Evolutionary conservation across 2,329 filamentous ascomycete species (phyloP), one percentile per base, ranked within the genome.

Genomic region (Ophiostoma ips): DNA sequence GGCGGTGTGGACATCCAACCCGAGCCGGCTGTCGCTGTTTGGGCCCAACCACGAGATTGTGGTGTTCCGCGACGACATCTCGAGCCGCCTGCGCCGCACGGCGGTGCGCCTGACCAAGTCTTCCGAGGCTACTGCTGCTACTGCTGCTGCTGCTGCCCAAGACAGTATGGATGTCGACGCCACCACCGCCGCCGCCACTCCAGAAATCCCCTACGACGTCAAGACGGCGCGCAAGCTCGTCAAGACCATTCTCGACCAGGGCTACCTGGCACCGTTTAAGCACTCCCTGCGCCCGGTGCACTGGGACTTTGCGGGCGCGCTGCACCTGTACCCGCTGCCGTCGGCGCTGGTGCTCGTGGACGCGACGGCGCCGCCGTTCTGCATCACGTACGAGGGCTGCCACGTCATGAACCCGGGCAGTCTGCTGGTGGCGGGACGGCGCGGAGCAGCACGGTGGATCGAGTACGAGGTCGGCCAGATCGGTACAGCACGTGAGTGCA

Each of bases 341-440:
- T 90, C 86, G 18, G 80, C 85, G 1, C 70, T 96, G 60, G 77
- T 94, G 15, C 67, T 98, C 4, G 82, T 87, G 2, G 92, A 98
- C 66, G 72, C 83, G 0, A 86, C 89, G 38, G 81, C 83, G 10
- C 81, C 85, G 13, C 75, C 87, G 0, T 98, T 95, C 60, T 84
- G 83, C 49, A 71, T 95, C 56, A 94, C 86, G 13, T 96, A 96
- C 61, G 90, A 95, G 65, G 90, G 89, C 0, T 96, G 92, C 61
- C 86, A 92, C 67, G 89, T 95, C 33, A 82, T 98, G 76, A 98
- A 98, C 63, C 89, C 92, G 0, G 87, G 88, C 6, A 73, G 76
- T 46, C 65, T 98, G 46, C 73, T 94, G 21, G 80, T 86, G 0
- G 70, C 77, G 0, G 83, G 81, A 0, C 73, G 81, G 49, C 76